Evolutionary conservation across 495 filamentous ascomycete species (phyloP), one percentile per base, ranked within the genome.

Genomic region (Gamarada debralockiae): DNA sequence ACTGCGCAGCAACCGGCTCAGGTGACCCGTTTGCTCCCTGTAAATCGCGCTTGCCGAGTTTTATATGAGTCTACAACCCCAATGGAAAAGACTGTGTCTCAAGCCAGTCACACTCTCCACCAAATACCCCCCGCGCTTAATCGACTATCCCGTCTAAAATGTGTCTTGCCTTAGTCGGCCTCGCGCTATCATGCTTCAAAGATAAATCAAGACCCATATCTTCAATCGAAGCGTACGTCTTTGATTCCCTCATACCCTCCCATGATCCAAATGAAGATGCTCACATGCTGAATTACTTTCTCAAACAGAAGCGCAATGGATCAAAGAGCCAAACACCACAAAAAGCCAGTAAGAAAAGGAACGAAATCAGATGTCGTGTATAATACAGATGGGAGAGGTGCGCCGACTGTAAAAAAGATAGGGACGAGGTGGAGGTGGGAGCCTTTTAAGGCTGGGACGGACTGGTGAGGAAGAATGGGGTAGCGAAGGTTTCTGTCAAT

Each of bases 321-420:
- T 13, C 43, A 47, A 33, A 23, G 43, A 25, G 43, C 18, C n/a
- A 27, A 12, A 10, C 22, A 29, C 14, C 7, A 27, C 43, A 47
- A 47, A 13, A 47, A 47, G 23, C 43, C 43, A 6, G 5, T 47
- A 27, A 5, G 43, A 22, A 29, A 18, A 25, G 13, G 21, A 15
- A 29, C 6, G 13, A 25, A 29, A 6, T n/a, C 21, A 17, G 43
- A 25, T 47, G 43, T 47, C 13, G 15, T 47, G 8, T 33, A 47
- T 18, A 13, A 47, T 27, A 47, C 43, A 5, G 43, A 47, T 47
- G 43, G 43, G 13, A 42, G 39, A 20, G 39, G 39, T n/a, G 43
- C 43, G 23, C 43, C 20, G 23, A 47, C 18, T 9, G 15, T 27
- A 22, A 29, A 27, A 29, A 22, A 27, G 25, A 17, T 22, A 5